Evolutionary conservation across 495 filamentous ascomycete species (phyloP), one percentile per base, ranked within the genome.

Genomic region (Diplogelasinospora grovesii): DNA sequence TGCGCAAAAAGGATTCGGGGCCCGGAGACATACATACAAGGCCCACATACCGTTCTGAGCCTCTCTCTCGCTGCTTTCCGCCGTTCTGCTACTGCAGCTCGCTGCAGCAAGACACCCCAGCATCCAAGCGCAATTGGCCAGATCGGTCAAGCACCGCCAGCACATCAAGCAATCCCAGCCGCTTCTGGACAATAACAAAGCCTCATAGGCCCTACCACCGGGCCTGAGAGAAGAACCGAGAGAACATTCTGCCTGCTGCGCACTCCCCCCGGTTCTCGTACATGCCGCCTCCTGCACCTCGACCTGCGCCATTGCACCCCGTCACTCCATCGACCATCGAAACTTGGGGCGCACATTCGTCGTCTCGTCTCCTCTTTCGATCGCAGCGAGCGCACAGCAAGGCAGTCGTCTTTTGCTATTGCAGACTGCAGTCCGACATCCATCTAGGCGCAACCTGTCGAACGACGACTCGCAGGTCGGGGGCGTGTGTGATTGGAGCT

Each of bases 131-230:
- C 57, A 55, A 63, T 63, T 63, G 60, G 60, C 50, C 46, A 40
- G 45, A 22, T 13, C 41, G 43, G 10, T 51, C 48, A 54, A 59
- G 55, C 60, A 60, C 40, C 51, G 60, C 58, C 60, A 64, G 52
- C 60, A 52, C 60, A 64, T 57, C 58, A 49, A 61, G 50, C 50
- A 29, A 56, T 48, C 53, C 56, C 50, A 53, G 50, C 55, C 59
- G 53, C 54, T 50, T 47, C 32, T 54, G 49, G 48, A 53, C 60
- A 56, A 63, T 53, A 65, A 61, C 61, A 59, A 62, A 58, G 45
- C 49, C 49, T 60, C 61, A 63, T 58, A 63, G 55, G 57, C 46
- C 48, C 49, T 36, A 49, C 38, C 35, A 25, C 26, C 42, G 46
- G 23, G 39, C 30, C 16, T 35, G 36, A 45, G 27, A 37, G 41